These are phyloP conservation scores for Arthroderma sp. DNA, from an alignment of 2,329 filamentous ascomycete species.

Conservation along the genomic window DNA sequence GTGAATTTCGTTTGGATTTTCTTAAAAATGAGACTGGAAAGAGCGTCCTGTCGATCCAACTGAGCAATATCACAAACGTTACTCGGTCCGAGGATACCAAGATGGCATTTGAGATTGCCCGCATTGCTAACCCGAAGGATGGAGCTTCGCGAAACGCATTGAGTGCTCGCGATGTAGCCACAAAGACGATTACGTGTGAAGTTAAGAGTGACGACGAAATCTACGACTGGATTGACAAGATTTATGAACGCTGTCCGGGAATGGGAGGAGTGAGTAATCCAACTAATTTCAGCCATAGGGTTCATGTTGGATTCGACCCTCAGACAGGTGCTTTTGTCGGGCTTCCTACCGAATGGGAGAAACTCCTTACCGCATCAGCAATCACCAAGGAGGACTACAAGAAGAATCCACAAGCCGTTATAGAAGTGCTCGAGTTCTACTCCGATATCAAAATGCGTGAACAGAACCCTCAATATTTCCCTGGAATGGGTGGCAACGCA, in stretches of 20 bases:
- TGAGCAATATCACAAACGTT: constrained; percentile 81
- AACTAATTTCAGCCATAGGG: constrained; percentile 92
- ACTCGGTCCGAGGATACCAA: constrained; percentile 82
- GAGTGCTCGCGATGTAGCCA: constrained; percentile 64
- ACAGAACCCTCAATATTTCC: constrained; percentile 48
- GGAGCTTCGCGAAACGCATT: constrained; percentile 54
- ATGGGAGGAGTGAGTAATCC: constrained; percentile 98
- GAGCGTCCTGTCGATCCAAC: constrained; percentile 67
- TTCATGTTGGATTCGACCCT: constrained; percentile 95
- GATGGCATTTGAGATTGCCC: constrained; percentile 87
- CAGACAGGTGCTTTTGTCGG: constrained; percentile 91
- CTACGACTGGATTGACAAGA: constrained; percentile 97
- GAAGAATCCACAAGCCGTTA: constrained; percentile 73
- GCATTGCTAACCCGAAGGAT: constrained; percentile 47
- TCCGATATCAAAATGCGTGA: constrained; percentile 54
- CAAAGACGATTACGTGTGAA: constrained; percentile 76
- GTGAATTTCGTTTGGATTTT: constrained; percentile 88
- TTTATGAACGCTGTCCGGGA: constrained; percentile 89
- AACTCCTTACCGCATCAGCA: constrained; percentile 85
- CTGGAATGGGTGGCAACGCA: constrained; percentile 49
- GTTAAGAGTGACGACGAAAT: constrained; percentile 94
- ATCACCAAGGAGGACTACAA: constrained; percentile 98
- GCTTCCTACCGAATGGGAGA: constrained; percentile 91
- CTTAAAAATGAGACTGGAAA: constrained; percentile 84
- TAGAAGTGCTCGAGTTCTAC: constrained; percentile 57